phyloP scores from a whole-genome alignment of 441 rosid genomes.

The Arabidopsis lyrata region DNA sequence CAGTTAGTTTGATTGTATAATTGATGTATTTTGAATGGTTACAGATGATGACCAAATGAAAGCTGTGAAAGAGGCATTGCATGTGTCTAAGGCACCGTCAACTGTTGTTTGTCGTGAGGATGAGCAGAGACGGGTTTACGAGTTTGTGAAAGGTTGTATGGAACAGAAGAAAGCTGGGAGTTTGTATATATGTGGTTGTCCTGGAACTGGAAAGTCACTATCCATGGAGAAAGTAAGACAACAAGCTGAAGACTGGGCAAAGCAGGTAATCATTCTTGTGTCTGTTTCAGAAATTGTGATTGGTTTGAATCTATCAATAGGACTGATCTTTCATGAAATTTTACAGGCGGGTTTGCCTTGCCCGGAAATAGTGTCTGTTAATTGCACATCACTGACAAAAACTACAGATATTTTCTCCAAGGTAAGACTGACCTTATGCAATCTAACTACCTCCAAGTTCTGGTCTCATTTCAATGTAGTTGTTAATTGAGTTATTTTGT shows the following conservation, averaged over 20 bases:
- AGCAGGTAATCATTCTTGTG: slow-evolving; percentile 50
- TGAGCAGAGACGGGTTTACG: slow-evolving; percentile 65
- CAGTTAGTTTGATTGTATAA: background rate
- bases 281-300: background rate
- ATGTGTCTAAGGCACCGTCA: slow-evolving; percentile 70
- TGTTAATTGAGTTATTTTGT: slow-evolving; percentile 41
- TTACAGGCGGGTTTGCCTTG: slow-evolving; percentile 57
- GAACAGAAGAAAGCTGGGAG: slow-evolving; percentile 71
- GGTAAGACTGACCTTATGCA: slow-evolving; percentile 47
- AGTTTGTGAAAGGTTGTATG: slow-evolving; percentile 67
- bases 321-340: background rate
- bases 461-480: background rate
- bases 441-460: background rate
- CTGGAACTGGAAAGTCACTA: slow-evolving; percentile 87
- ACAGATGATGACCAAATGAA: slow-evolving; percentile 66
- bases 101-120: slow-evolving; percentile 66
- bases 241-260: slow-evolving; percentile 63
- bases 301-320: slow-evolving; percentile 9
- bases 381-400: slow-evolving; percentile 74
- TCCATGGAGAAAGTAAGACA: slow-evolving; percentile 76
- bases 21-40: slow-evolving; percentile 4
- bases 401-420: slow-evolving; percentile 76
- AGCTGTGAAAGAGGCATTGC: slow-evolving; percentile 68
- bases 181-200: slow-evolving; percentile 81
- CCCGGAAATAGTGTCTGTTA: slow-evolving; percentile 63